phyloP scores from a whole-genome alignment of 208 protist genomes.

The Leishmania braziliensis region DNA sequence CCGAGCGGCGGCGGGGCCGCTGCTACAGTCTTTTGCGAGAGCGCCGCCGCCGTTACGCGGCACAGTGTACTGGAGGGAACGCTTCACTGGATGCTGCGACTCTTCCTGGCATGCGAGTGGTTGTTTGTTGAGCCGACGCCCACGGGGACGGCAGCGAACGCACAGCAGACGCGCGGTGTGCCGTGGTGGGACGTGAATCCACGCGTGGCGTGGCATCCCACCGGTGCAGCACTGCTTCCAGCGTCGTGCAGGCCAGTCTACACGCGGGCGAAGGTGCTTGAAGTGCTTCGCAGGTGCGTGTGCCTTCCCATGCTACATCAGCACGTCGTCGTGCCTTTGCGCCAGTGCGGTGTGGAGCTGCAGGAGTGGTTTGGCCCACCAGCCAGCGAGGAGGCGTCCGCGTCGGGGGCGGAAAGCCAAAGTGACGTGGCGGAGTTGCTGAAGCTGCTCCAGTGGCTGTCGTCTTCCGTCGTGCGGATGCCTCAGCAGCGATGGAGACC shows the following conservation, averaged over 20 bases:
- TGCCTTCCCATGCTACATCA: conserved; percentile 14
- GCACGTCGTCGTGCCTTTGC: conserved; percentile 17
- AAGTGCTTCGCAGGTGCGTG: conserved; percentile 27
- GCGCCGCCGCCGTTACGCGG: conserved; percentile 37
- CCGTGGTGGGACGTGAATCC: conserved; percentile 13
- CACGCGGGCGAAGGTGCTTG: conserved; percentile 27
- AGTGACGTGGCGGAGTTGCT: not conserved
- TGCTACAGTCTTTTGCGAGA: conserved; percentile 15
- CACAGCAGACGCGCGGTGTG: conserved; percentile 4
- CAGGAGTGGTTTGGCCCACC: not conserved
- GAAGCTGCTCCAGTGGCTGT: conserved; percentile 13
- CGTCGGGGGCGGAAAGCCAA: not conserved
- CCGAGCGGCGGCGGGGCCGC: not conserved
- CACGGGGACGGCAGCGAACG: not conserved
- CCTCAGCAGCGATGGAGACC: not conserved
- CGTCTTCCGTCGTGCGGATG: conserved; percentile 3
- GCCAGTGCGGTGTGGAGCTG: conserved; percentile 17
- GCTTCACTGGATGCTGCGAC: conserved; percentile 34
- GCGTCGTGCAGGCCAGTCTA: conserved; percentile 21
- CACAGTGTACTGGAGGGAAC: conserved; percentile 46
- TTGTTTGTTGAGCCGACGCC: conserved; percentile 20
- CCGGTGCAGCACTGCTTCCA: not conserved
- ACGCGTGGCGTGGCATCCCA: conserved; percentile 19
- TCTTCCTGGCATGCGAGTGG: conserved; percentile 36
- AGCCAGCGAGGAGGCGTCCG: not conserved